These are phyloP conservation scores for Rhododendron mucronatum DNA, from an alignment of 148 eudicot genomes.

Conservation along the genomic window DNA sequence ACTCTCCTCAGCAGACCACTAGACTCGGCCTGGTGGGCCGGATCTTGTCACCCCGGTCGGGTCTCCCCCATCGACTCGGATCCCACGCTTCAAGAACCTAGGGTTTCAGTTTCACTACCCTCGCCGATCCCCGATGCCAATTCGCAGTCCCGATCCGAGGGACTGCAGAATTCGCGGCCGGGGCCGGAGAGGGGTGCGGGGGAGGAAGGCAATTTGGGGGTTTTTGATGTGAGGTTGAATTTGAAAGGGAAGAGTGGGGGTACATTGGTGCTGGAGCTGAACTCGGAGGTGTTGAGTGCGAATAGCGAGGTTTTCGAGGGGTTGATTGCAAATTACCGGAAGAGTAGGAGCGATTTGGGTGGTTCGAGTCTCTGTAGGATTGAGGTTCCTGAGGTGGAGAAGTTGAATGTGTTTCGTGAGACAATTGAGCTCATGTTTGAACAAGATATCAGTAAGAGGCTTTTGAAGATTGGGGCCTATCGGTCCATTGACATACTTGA, in stretches of 20 bases:
- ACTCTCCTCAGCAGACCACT: constrained; percentile 55
- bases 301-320: constrained; percentile 56
- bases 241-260: constrained; percentile 70
- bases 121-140: constrained; percentile 11
- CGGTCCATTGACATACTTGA: constrained; percentile 76
- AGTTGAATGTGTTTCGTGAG: constrained; percentile 66
- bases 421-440: constrained; percentile 93
- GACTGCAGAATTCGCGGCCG: constrained; percentile 3
- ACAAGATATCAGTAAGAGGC: constrained; percentile 46
- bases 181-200: constrained; percentile 8
- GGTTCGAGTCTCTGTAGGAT: constrained; percentile 53
- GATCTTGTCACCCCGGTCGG: constrained; percentile 93
- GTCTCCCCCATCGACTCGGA: constrained; percentile 77
- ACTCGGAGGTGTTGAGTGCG: constrained; percentile 56
- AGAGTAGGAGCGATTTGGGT: constrained; percentile 19
- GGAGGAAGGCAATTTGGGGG: constrained; percentile 14
- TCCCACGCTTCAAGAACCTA: constrained; percentile 16
- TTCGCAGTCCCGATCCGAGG: not conserved
- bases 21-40: constrained; percentile 43
- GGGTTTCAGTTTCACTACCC: constrained; percentile 5
- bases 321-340: constrained; percentile 40
- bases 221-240: constrained; percentile 77
- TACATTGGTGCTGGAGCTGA: constrained; percentile 57
- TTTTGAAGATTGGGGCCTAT: constrained; percentile 59
- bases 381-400: constrained; percentile 85